These are phyloP conservation scores for Fonsecaea erecta DNA, from an alignment of 2,329 filamentous ascomycete species.

Conservation along the genomic window DNA sequence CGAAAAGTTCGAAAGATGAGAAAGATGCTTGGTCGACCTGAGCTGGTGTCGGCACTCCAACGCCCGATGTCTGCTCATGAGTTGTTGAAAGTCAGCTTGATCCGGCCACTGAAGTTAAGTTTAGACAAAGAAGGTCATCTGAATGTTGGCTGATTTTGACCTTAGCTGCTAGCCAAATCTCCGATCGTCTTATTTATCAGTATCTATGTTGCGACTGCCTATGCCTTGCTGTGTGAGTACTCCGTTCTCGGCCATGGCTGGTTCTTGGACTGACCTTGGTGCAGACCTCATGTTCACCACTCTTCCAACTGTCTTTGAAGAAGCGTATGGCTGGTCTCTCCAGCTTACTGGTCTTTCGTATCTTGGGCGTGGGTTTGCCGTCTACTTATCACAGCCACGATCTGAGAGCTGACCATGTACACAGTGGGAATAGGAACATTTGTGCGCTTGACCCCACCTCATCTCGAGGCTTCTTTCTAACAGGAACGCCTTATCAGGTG, in stretches of 20 bases:
- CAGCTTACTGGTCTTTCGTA: slow-evolving; percentile 38
- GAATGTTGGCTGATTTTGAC: slow-evolving; percentile 54
- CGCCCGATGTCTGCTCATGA: slow-evolving; percentile 47
- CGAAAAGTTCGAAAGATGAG: slow-evolving; percentile 51
- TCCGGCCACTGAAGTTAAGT: background rate
- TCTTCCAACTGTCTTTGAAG: slow-evolving; percentile 40
- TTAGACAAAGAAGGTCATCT: background rate
- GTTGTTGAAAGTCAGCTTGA: slow-evolving; percentile 29
- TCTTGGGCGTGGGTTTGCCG: slow-evolving; percentile 20
- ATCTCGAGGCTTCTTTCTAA: background rate
- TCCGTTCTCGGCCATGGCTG: background rate
- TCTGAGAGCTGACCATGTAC: background rate
- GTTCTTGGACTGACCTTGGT: background rate
- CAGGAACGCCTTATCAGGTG: background rate
- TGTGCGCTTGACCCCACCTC: background rate
- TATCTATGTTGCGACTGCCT: slow-evolving; percentile 52
- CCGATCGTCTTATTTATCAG: slow-evolving; percentile 58
- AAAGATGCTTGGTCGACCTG: slow-evolving; percentile 52
- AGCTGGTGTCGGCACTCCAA: slow-evolving; percentile 46
- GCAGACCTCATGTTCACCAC: slow-evolving; percentile 47
- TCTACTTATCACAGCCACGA: background rate
- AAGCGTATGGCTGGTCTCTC: slow-evolving; percentile 35
- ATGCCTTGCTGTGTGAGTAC: slow-evolving; percentile 34
- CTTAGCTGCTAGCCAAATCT: slow-evolving; percentile 61
- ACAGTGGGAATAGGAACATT: background rate